A percentile compares a stretch with the other conserved stretches of the same genome.
Conservation (phyloP, 1,139 yeast genomes). For the Geotrichum citri-aurantii region DNA sequence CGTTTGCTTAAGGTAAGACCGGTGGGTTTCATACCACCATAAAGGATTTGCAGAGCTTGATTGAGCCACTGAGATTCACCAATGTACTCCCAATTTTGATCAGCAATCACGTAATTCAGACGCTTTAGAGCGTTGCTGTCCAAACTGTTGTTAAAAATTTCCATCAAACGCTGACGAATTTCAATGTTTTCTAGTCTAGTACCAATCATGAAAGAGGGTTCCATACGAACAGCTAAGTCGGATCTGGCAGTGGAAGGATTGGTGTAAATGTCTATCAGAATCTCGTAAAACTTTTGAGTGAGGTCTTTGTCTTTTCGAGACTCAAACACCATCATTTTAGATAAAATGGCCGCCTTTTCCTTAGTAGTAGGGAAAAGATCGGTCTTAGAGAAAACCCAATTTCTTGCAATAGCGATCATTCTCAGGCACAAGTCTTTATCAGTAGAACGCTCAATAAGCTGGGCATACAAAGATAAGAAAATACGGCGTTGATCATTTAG, state of each 20-base stretch:
- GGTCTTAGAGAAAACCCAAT: slow-evolving; percentile 81
- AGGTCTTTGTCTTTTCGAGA: slow-evolving; percentile 77
- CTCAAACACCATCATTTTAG: slow-evolving; percentile 93
- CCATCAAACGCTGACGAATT: slow-evolving; percentile 74
- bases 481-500: slow-evolving; percentile 92
- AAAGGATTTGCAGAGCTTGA: slow-evolving; percentile 83
- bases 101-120: slow-evolving; percentile 75
- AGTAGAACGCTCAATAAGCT: slow-evolving; percentile 80
- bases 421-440: slow-evolving; percentile 70
- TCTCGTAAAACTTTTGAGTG: slow-evolving; percentile 75
- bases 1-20: slow-evolving; percentile 42
- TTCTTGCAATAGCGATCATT: slow-evolving; percentile 71
- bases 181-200: slow-evolving; percentile 75
- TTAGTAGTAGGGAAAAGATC: slow-evolving; percentile 92
- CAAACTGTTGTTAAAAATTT: slow-evolving; percentile 69
- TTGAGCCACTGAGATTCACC: slow-evolving; percentile 94
- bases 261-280: slow-evolving; percentile 82
- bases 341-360: slow-evolving; percentile 89
- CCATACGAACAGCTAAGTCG: slow-evolving; percentile 91
- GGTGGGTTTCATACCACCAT: slow-evolving; percentile 65
- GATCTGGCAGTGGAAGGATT: slow-evolving; percentile 74
- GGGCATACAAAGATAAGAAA: slow-evolving; percentile 79
- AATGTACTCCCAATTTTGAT: slow-evolving; percentile 94
- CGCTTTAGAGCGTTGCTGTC: slow-evolving; percentile 77
- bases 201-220: slow-evolving; percentile 93